A percentile compares a stretch with the other conserved stretches of the same genome.
These are phyloP conservation scores for Leonotis leonurus DNA, from an alignment of 257 asterid genomes.

Conservation along the genomic window DNA sequence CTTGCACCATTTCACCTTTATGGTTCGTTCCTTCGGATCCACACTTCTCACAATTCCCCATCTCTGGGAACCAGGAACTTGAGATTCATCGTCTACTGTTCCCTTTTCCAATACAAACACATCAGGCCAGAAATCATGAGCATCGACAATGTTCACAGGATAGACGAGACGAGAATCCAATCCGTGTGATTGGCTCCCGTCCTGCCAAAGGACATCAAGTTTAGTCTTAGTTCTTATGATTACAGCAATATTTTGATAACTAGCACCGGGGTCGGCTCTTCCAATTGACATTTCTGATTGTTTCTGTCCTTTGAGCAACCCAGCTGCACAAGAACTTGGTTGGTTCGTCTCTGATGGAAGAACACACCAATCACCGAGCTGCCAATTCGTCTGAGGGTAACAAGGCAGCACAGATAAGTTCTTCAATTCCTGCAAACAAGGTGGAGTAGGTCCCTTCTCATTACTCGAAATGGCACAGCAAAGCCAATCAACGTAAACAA, in stretches of 20 bases:
- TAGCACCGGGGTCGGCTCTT: constrained; percentile 16
- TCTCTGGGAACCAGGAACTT: constrained; percentile 30
- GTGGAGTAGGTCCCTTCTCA: constrained; percentile 41
- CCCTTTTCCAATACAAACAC: constrained; percentile 74
- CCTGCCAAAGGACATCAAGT: constrained; percentile 89
- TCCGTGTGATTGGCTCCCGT: constrained; percentile 56
- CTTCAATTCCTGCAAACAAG: constrained; percentile 42
- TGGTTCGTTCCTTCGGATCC: constrained; percentile 77
- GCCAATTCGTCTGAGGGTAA: constrained; percentile 61
- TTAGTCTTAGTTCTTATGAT: constrained; percentile 60
- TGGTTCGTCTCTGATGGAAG: constrained; percentile 26
- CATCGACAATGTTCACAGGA: constrained; percentile 58
- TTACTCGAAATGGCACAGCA: constrained; percentile 36
- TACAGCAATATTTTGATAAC: constrained; percentile 43
- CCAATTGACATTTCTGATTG: constrained; percentile 12
- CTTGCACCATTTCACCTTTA: constrained; percentile 65
- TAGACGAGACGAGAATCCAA: constrained; percentile 51
- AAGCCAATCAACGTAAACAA: constrained; percentile 68
- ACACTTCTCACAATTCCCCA: constrained; percentile 70
- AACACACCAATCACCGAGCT: constrained; percentile 91
- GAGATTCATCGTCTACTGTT: constrained; percentile 37
- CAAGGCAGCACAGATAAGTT: constrained; percentile 51
- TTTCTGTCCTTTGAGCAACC: constrained; percentile 18
- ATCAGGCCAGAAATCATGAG: constrained; percentile 83
- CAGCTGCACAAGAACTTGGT: constrained; percentile 19